Evolutionary conservation across 2,329 filamentous ascomycete genomes (phyloP).

Genomic region (Paraconiothyrium brasiliense): DNA sequence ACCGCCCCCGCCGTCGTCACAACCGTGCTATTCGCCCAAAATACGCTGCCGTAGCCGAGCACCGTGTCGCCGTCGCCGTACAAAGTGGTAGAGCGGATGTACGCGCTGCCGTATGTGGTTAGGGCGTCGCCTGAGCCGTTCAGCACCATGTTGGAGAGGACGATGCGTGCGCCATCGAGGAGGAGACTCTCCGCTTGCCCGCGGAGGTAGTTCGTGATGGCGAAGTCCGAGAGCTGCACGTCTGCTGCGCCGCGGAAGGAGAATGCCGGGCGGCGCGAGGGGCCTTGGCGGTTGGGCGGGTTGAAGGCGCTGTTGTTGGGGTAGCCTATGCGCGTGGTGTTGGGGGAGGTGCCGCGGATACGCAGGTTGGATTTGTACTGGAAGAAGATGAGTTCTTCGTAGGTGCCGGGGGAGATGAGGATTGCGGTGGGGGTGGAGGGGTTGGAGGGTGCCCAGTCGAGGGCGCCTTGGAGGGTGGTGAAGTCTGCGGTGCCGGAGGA

Average conservation of each 20-base stretch:
- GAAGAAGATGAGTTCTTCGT: constrained; percentile 24
- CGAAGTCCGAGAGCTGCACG: constrained; percentile 23
- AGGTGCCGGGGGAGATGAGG: constrained; percentile 3
- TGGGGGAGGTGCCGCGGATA: constrained; percentile 20
- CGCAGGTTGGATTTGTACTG: constrained; percentile 23
- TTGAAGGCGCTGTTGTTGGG: constrained; percentile 28
- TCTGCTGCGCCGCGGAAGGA: constrained; percentile 18
- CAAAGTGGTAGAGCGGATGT: constrained; percentile 19
- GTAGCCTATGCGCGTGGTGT: constrained; percentile 22
- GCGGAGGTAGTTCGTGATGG: constrained; percentile 26
- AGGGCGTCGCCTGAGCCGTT: constrained; percentile 27
- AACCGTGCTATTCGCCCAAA: constrained; percentile 10
- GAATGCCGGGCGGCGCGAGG: constrained; percentile 24
- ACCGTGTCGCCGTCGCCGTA: constrained; percentile 25
- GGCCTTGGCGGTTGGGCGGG: constrained; percentile 22
- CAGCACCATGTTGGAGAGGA: constrained; percentile 23
- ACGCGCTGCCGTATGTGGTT: constrained; percentile 24
- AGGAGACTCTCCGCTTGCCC: constrained; percentile 28
- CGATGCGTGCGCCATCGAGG: constrained; percentile 18
- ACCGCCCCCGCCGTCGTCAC: constrained; percentile 17
- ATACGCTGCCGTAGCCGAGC: constrained; percentile 22
- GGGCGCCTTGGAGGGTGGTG: background rate
- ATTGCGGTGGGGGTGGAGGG: background rate
- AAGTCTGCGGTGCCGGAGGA: background rate
- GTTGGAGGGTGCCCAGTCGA: background rate